Evolutionary conservation across 2,329 filamentous ascomycete genomes (phyloP).

Genomic region (Exophiala sideris): DNA sequence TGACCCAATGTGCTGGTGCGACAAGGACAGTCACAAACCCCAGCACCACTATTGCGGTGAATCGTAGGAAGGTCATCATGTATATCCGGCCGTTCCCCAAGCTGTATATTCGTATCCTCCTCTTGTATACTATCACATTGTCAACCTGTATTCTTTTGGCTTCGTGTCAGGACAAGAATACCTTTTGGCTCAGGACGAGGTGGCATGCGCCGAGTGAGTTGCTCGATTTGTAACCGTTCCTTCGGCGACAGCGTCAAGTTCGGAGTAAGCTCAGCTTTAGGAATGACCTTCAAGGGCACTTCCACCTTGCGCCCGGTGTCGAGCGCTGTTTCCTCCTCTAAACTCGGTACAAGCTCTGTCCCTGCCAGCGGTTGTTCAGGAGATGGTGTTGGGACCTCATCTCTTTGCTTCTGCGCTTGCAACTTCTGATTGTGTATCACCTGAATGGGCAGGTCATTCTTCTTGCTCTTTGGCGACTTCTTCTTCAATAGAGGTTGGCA

Average conservation of each 20-base stretch:
- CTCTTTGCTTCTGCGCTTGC: constrained; percentile 9
- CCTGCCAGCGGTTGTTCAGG: background rate
- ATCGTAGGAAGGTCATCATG: constrained; percentile 67
- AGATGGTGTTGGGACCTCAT: background rate
- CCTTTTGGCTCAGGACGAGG: constrained; percentile 16
- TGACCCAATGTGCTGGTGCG: constrained; percentile 55
- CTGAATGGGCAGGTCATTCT: constrained; percentile 17
- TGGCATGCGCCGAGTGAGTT: constrained; percentile 24
- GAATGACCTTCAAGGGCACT: constrained; percentile 27
- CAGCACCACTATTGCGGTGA: constrained; percentile 68
- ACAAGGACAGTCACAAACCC: constrained; percentile 63
- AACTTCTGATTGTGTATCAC: constrained; percentile 15
- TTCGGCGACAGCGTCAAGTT: constrained; percentile 26
- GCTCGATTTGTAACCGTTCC: constrained; percentile 28
- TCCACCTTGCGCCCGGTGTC: constrained; percentile 21
- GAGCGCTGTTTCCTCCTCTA: constrained; percentile 16
- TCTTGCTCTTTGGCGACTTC: background rate
- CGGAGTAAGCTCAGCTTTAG: constrained; percentile 25
- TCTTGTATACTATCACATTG: constrained; percentile 29
- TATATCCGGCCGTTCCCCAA: constrained; percentile 65
- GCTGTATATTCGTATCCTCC: constrained; percentile 69
- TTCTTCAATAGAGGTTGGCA: constrained; percentile 13
- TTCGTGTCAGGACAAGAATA: background rate
- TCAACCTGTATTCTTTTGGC: background rate
- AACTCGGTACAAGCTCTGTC: constrained; percentile 18